These are phyloP conservation scores for Immersiporthe knoxdaviesiana DNA, from an alignment of 2,329 filamentous ascomycete genomes.

Conservation along the genomic window DNA sequence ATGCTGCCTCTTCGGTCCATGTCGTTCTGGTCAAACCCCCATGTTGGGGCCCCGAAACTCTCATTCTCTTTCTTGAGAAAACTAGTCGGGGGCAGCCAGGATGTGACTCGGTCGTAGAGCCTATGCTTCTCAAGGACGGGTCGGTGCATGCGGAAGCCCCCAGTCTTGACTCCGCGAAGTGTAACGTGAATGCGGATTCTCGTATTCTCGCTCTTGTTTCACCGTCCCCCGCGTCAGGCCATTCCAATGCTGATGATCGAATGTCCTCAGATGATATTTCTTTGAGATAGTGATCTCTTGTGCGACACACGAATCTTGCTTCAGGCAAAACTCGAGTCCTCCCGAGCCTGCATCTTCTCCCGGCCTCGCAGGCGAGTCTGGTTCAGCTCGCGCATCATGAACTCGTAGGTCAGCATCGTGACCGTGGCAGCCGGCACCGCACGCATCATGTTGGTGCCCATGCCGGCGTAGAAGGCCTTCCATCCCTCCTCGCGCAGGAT, in stretches of 20 bases:
- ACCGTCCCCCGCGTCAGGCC: constrained; percentile 5
- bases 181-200: constrained; percentile 7
- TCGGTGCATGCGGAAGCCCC: background rate
- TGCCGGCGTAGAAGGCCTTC: constrained; percentile 94
- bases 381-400: constrained; percentile 60
- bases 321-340: constrained; percentile 23
- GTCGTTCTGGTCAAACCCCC: background rate
- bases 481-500: constrained; percentile 92
- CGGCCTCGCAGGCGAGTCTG: constrained; percentile 45
- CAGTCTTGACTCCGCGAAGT: background rate
- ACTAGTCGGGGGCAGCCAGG: background rate
- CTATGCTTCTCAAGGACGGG: constrained; percentile 23
- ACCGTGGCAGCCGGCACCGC: constrained; percentile 95
- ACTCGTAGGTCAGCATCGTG: constrained; percentile 97
- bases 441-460: constrained; percentile 96
- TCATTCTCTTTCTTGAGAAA: background rate
- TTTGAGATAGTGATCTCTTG: background rate
- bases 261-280: background rate
- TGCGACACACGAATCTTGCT: background rate
- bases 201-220: constrained; percentile 8
- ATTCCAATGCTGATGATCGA: constrained; percentile 3
- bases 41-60: background rate
- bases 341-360: constrained; percentile 35
- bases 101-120: constrained; percentile 17
- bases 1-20: constrained; percentile 6